These are phyloP conservation scores for Tardiomyces digboiensis DNA, from an alignment of 1,139 yeast genomes.

Conservation along the genomic window DNA sequence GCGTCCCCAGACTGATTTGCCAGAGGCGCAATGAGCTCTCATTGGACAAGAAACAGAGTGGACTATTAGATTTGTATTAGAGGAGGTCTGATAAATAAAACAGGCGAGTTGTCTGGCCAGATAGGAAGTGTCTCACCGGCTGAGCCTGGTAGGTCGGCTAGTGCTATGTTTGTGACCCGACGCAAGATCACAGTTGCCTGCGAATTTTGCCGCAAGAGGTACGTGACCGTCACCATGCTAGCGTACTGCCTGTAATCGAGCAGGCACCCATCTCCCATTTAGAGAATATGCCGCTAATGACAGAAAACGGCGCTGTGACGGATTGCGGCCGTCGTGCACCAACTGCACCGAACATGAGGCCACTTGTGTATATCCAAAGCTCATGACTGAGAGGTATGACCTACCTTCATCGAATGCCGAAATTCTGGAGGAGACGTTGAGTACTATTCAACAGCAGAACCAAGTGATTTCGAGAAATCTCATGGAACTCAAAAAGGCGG, in stretches of 20 bases:
- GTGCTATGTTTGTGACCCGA: neutral
- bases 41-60: too few species aligned
- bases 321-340: slow-evolving; percentile 9
- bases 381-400: slow-evolving; percentile 7
- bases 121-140: neutral
- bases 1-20: too few species aligned
- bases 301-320: slow-evolving; percentile 14
- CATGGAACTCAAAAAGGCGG: slow-evolving; percentile 1
- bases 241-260: neutral
- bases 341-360: slow-evolving; percentile 9
- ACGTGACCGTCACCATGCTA: slow-evolving; percentile 1
- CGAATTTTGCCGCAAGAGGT: slow-evolving; percentile 12
- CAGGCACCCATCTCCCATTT: too few species aligned
- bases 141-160: too few species aligned
- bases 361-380: slow-evolving; percentile 10
- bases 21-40: too few species aligned
- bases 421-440: neutral
- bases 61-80: too few species aligned
- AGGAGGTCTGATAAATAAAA: too few species aligned
- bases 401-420: neutral
- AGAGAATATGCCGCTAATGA: neutral
- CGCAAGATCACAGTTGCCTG: slow-evolving; percentile 8
- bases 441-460: slow-evolving; percentile 1
- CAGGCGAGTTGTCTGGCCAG: neutral
- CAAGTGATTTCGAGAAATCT: slow-evolving; percentile 2